Evolutionary conservation across 179 eudicot genomes (phyloP).

Genomic region (Silene noctiflora): DNA sequence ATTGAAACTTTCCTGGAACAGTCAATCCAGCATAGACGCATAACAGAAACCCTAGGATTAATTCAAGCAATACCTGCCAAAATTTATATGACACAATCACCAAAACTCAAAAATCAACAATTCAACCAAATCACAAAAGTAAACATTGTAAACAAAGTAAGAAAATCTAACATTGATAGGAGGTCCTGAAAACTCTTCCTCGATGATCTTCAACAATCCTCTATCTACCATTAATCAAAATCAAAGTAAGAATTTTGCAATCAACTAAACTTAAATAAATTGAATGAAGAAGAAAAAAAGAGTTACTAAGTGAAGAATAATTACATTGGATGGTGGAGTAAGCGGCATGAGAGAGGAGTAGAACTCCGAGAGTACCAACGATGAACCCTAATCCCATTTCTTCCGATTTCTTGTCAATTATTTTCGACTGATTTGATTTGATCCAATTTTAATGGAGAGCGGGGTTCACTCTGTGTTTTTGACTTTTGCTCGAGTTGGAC

Average conservation of each 20-base stretch:
- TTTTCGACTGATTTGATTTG: neutral
- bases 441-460: no score
- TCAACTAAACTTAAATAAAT: neutral
- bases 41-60: slow-evolving; percentile 53
- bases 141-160: neutral
- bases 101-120: neutral
- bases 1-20: slow-evolving; percentile 70
- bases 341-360: slow-evolving; percentile 3
- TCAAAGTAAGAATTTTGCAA: neutral
- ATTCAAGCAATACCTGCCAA: slow-evolving; percentile 63
- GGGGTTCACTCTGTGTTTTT: neutral
- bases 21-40: slow-evolving; percentile 70
- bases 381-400: neutral
- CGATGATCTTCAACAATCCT: slow-evolving; percentile 67
- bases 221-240: slow-evolving; percentile 46
- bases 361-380: neutral
- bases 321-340: slow-evolving; percentile 2
- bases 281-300: neutral
- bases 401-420: neutral
- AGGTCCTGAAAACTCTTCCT: slow-evolving; percentile 73
- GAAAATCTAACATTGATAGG: slow-evolving; percentile 45
- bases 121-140: neutral
- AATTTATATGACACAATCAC: neutral
- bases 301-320: neutral
- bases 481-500: neutral